phyloP scores from a whole-genome alignment of 1,284 basidiomycete species.

The Cystobasidiaceae sp. region DNA sequence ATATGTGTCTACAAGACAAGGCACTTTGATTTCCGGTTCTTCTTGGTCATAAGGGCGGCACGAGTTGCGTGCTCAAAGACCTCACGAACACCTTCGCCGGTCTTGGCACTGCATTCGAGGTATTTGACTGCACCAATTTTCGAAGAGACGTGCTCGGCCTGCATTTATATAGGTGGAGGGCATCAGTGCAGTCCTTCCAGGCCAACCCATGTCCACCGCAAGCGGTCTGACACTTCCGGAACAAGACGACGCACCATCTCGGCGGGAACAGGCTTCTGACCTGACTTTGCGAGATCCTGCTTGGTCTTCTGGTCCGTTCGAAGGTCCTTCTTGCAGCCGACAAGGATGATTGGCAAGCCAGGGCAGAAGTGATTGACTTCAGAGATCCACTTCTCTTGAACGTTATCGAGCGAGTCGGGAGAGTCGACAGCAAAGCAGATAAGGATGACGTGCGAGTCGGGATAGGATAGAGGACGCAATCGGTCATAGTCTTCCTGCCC shows the following conservation, averaged over 20 bases:
- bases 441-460: constrained; percentile 92
- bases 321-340: constrained; percentile 90
- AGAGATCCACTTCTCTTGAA: constrained; percentile 97
- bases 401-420: constrained; percentile 87
- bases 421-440: constrained; percentile 97
- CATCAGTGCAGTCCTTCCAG: background rate
- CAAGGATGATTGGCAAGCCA: constrained; percentile 82
- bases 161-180: constrained; percentile 44
- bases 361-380: constrained; percentile 98
- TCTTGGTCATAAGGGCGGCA: constrained; percentile 54
- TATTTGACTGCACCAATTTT: constrained; percentile 90
- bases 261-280: constrained; percentile 71
- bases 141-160: constrained; percentile 71
- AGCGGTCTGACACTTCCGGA: background rate
- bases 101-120: constrained; percentile 90
- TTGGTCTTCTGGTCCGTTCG: constrained; percentile 79
- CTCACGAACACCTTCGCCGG: constrained; percentile 78
- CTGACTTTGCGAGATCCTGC: constrained; percentile 88
- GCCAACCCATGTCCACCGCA: background rate
- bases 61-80: constrained; percentile 76
- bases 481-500: constrained; percentile 98
- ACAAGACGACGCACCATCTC: constrained; percentile 48
- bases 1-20: constrained; percentile 58
- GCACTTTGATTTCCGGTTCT: constrained; percentile 67
- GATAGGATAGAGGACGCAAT: constrained; percentile 86